Evolutionary conservation across 208 protist species (phyloP).

Genomic region (Crithidia fasciculata): DNA sequence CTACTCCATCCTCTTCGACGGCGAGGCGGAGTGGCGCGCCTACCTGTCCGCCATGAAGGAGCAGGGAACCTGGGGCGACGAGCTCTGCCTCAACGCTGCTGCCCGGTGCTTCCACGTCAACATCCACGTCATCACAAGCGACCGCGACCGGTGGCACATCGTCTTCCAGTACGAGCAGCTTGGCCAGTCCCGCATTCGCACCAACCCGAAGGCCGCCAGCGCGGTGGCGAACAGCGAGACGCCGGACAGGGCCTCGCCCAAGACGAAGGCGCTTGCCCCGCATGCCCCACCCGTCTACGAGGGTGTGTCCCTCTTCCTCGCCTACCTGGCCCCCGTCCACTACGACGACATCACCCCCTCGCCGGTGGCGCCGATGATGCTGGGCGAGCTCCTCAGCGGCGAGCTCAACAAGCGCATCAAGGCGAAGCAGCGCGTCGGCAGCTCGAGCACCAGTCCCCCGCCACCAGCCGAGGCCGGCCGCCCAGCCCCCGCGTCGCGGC

Average conservation of each 20-base stretch:
- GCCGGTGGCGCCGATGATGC: slow-evolving; percentile 33
- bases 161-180: slow-evolving; percentile 81
- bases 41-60: slow-evolving; percentile 71
- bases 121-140: slow-evolving; percentile 89
- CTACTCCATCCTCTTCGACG: slow-evolving; percentile 77
- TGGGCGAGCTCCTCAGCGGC: slow-evolving; percentile 50
- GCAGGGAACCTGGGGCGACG: slow-evolving; percentile 79
- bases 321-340: slow-evolving; percentile 79
- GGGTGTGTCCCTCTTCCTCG: slow-evolving; percentile 71
- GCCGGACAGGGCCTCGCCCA: slow-evolving; percentile 7
- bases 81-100: slow-evolving; percentile 85
- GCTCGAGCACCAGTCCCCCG: not conserved
- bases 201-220: not conserved
- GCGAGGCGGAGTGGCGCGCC: slow-evolving; percentile 52
- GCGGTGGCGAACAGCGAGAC: slow-evolving; percentile 8
- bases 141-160: slow-evolving; percentile 71
- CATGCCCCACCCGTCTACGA: slow-evolving; percentile 5
- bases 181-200: slow-evolving; percentile 20
- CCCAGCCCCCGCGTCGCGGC: not conserved
- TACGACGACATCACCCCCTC: slow-evolving; percentile 77
- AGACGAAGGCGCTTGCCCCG: slow-evolving; percentile 1
- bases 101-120: slow-evolving; percentile 84
- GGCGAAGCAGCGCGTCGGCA: slow-evolving; percentile 18
- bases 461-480: not conserved
- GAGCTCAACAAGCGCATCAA: slow-evolving; percentile 42